phyloP scores from a whole-genome alignment of 768 basidiomycete species.

The Kondoa malvinella region DNA sequence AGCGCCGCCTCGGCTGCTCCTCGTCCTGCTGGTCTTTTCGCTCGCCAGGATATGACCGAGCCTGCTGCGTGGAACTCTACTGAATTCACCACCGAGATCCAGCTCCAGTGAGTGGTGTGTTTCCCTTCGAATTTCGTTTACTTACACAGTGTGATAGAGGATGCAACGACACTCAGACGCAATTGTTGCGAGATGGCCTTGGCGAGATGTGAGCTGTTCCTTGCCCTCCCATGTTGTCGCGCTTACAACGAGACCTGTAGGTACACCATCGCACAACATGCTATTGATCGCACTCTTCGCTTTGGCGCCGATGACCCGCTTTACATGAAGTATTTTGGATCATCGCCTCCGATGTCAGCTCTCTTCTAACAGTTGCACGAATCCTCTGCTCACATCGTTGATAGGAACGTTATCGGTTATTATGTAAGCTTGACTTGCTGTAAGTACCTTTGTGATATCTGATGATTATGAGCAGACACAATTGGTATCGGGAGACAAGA shows the following conservation, averaged over 20 bases:
- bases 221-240: not conserved
- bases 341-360: conserved; percentile 24
- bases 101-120: not conserved
- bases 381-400: too few relatives aligned
- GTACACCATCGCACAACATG: not conserved
- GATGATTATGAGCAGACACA: conserved; percentile 26
- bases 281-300: conserved; percentile 18
- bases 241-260: not conserved
- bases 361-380: too few relatives aligned
- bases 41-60: not conserved
- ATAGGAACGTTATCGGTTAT: too few relatives aligned
- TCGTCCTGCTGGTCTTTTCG: not conserved
- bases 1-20: not conserved
- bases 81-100: not conserved
- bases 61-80: not conserved
- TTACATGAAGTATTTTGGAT: conserved; percentile 31
- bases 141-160: not conserved
- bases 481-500: conserved; percentile 24
- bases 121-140: not conserved
- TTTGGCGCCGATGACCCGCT: conserved; percentile 29
- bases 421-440: too few relatives aligned
- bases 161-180: not conserved
- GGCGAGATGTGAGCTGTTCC: not conserved
- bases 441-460: too few relatives aligned
- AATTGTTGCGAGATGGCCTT: not conserved